These are phyloP conservation scores for Saturnispora halmiae DNA, from an alignment of 805 yeast species.

Conservation along the genomic window DNA sequence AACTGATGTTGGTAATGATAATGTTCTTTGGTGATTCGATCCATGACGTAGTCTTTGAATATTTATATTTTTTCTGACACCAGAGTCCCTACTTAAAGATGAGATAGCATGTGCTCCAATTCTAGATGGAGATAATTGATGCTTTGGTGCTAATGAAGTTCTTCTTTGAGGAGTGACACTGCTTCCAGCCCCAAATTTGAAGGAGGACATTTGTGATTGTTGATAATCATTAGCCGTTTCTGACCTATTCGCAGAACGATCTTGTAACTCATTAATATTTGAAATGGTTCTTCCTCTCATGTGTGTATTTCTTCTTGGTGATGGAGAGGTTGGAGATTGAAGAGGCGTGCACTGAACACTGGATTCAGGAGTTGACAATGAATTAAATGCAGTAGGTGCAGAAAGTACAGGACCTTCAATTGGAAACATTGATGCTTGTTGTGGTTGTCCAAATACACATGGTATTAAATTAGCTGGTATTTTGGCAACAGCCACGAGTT, in stretches of 20 bases:
- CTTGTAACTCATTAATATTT: slow-evolving; percentile 8
- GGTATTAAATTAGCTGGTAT: slow-evolving; percentile 62
- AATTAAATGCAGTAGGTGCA: slow-evolving; percentile 7
- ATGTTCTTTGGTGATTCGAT: slow-evolving; percentile 29
- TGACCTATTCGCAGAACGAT: neutral
- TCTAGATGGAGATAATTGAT: slow-evolving; percentile 56
- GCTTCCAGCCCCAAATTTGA: slow-evolving; percentile 26
- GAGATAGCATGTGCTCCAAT: slow-evolving; percentile 70
- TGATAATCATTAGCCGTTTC: slow-evolving; percentile 7
- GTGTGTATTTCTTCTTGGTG: slow-evolving; percentile 9
- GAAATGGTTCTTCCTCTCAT: slow-evolving; percentile 14
- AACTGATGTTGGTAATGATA: slow-evolving; percentile 33
- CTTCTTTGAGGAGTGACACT: slow-evolving; percentile 13
- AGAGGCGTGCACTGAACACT: slow-evolving; percentile 3
- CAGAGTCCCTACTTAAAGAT: slow-evolving; percentile 26
- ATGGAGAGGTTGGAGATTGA: slow-evolving; percentile 12
- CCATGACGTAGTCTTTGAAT: slow-evolving; percentile 23
- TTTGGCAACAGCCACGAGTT: slow-evolving; percentile 48
- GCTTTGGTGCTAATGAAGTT: slow-evolving; percentile 18
- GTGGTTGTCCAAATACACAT: slow-evolving; percentile 33
- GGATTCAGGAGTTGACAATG: neutral
- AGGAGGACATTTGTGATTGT: slow-evolving; percentile 19
- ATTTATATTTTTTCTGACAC: slow-evolving; percentile 19
- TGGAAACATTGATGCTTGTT: slow-evolving; percentile 12
- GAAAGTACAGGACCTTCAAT: slow-evolving; percentile 4